phyloP scores from a whole-genome alignment of 2,329 filamentous ascomycete genomes.

The Fusarium burgessii region DNA sequence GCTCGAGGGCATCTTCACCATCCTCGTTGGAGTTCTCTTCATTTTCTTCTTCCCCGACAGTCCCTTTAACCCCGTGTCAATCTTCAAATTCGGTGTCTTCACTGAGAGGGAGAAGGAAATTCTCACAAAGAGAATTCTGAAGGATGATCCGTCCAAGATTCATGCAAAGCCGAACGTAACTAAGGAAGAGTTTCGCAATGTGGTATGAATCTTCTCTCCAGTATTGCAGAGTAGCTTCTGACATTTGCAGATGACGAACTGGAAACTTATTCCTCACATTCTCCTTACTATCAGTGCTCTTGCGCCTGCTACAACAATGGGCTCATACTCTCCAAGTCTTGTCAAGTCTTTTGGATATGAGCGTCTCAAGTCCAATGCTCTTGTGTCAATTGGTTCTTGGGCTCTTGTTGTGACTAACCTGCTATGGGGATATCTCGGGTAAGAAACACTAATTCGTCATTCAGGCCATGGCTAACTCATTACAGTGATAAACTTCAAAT shows the following conservation, averaged over 20 bases:
- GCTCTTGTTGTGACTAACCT: slow-evolving; percentile 50
- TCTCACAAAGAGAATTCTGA: slow-evolving; percentile 48
- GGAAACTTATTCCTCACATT: slow-evolving; percentile 53
- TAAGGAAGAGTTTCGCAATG: slow-evolving; percentile 49
- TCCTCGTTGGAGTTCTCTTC: slow-evolving; percentile 42
- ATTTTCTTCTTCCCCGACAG: slow-evolving; percentile 33
- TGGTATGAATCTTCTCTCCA: slow-evolving; percentile 40
- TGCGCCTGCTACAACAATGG: slow-evolving; percentile 30
- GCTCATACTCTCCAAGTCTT: slow-evolving; percentile 40
- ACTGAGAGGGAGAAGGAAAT: slow-evolving; percentile 53
- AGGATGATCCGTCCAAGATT: slow-evolving; percentile 50
- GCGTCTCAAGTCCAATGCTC: slow-evolving; percentile 46
- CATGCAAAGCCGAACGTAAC: slow-evolving; percentile 48
- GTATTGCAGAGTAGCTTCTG: background rate
- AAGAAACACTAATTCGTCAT: background rate
- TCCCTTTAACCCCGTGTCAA: slow-evolving; percentile 47
- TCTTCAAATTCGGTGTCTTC: slow-evolving; percentile 49
- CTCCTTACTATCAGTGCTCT: slow-evolving; percentile 37
- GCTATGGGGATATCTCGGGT: slow-evolving; percentile 45
- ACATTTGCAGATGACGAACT: slow-evolving; percentile 51
- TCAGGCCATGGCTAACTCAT: background rate
- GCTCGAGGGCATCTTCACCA: slow-evolving; percentile 53
- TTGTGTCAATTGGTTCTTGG: slow-evolving; percentile 54
- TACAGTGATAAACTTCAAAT: slow-evolving; percentile 36
- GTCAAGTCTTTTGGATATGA: slow-evolving; percentile 53